These are phyloP conservation scores for Apiospora hydei DNA, from an alignment of 2,329 filamentous ascomycete species.

Conservation along the genomic window DNA sequence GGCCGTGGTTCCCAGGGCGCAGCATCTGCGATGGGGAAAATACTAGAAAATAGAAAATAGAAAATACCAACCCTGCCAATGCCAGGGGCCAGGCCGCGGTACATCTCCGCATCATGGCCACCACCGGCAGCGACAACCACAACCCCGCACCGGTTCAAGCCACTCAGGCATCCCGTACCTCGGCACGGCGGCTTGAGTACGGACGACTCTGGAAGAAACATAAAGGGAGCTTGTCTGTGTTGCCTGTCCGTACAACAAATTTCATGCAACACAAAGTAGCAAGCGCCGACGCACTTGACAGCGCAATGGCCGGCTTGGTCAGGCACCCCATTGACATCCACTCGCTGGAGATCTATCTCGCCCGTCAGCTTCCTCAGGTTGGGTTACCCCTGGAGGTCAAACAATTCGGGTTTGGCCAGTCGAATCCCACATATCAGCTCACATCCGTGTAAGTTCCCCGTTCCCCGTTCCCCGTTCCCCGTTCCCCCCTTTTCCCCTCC, in stretches of 20 bases:
- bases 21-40: too few relatives aligned
- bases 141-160: not conserved
- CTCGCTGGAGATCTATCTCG: slow-evolving; percentile 80
- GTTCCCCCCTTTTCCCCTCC: not conserved
- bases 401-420: slow-evolving; percentile 98
- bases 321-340: slow-evolving; percentile 88
- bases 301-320: slow-evolving; percentile 79
- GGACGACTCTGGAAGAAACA: not conserved
- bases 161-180: not conserved
- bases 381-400: slow-evolving; percentile 84
- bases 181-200: not conserved
- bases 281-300: not conserved
- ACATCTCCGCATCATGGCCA: not conserved
- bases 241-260: not conserved
- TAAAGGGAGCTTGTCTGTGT: too few relatives aligned
- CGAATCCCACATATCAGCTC: slow-evolving; percentile 95
- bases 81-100: not conserved
- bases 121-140: not conserved
- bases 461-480: not conserved
- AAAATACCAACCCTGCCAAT: too few relatives aligned
- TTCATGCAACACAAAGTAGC: too few relatives aligned
- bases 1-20: too few relatives aligned
- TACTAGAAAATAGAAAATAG: too few relatives aligned
- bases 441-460: slow-evolving; percentile 55
- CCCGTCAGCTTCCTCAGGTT: slow-evolving; percentile 79